These are phyloP conservation scores for Ophiosphaerella herpotricha DNA, from an alignment of 2,329 filamentous ascomycete species.

Conservation along the genomic window DNA sequence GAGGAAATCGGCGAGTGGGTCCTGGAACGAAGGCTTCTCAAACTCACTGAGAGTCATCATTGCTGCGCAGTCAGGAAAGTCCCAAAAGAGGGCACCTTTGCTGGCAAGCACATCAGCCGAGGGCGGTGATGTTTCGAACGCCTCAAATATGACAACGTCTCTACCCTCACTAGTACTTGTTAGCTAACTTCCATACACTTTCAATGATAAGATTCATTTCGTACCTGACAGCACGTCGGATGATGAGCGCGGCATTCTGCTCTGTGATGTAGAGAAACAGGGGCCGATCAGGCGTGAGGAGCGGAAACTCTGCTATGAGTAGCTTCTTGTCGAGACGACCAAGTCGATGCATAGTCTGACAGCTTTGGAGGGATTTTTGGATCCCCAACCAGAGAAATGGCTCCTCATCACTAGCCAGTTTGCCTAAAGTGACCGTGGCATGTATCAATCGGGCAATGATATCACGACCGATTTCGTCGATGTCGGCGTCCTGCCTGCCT, in stretches of 20 bases:
- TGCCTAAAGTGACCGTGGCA: constrained; percentile 9
- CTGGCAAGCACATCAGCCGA: constrained; percentile 59
- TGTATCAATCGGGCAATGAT: constrained; percentile 30
- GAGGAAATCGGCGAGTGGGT: constrained; percentile 57
- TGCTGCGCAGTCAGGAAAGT: constrained; percentile 63
- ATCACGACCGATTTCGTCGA: constrained; percentile 36
- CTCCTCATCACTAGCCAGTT: not conserved
- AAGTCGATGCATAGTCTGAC: constrained; percentile 18
- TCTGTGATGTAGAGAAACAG: constrained; percentile 53
- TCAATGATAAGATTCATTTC: constrained; percentile 12
- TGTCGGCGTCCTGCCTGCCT: constrained; percentile 36
- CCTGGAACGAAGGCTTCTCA: constrained; percentile 51
- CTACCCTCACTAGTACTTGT: constrained; percentile 9
- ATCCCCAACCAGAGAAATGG: too few relatives aligned
- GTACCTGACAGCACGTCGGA: constrained; percentile 44
- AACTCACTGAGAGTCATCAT: constrained; percentile 51
- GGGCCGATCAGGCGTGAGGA: constrained; percentile 21
- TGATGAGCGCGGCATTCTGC: constrained; percentile 56
- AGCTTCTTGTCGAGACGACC: constrained; percentile 27
- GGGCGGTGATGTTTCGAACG: constrained; percentile 63
- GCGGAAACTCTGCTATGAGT: constrained; percentile 23
- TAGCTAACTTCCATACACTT: too few relatives aligned
- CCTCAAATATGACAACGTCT: constrained; percentile 57
- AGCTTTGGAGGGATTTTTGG: constrained; percentile 17
- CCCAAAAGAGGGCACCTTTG: constrained; percentile 59